Conservation (phyloP, 2,329 filamentous ascomycete genomes). For the Arthrobotrys megalospora region DNA sequence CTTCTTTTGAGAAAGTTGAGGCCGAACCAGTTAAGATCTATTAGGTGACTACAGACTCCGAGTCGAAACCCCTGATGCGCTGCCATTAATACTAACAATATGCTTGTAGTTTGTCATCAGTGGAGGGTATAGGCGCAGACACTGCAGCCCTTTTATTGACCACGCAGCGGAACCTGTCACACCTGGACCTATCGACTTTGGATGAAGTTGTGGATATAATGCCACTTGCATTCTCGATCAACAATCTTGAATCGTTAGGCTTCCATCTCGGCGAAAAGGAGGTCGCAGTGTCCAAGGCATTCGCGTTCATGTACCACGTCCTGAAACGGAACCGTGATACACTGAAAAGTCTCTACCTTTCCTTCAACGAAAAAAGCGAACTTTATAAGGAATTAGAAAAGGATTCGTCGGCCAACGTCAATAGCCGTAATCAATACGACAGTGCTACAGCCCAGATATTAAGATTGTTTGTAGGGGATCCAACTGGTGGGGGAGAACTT, state of each 20-base stretch:
- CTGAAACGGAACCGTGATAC: slow-evolving; percentile 25
- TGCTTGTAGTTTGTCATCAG: slow-evolving; percentile 3
- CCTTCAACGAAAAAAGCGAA: slow-evolving; percentile 34
- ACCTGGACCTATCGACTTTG: slow-evolving; percentile 31
- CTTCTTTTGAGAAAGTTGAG: slow-evolving; percentile 16
- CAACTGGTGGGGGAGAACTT: neutral
- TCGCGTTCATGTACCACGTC: slow-evolving; percentile 30
- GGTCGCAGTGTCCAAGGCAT: slow-evolving; percentile 24
- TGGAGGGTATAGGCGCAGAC: slow-evolving; percentile 23
- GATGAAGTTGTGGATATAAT: slow-evolving; percentile 13
- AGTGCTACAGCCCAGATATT: slow-evolving; percentile 16
- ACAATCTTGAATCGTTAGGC: slow-evolving; percentile 31
- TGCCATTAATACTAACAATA: too few relatives aligned
- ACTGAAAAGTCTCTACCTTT: slow-evolving; percentile 41
- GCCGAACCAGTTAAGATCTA: slow-evolving; percentile 17
- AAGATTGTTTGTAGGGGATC: slow-evolving; percentile 11
- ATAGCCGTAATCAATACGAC: slow-evolving; percentile 17
- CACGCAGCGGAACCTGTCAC: slow-evolving; percentile 21
- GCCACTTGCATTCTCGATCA: slow-evolving; percentile 7
- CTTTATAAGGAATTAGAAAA: slow-evolving; percentile 16
- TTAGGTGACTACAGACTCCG: slow-evolving; percentile 15
- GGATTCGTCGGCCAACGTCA: neutral
- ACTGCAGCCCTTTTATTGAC: slow-evolving; percentile 19
- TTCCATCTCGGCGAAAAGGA: slow-evolving; percentile 34
- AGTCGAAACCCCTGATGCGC: too few relatives aligned